These are phyloP conservation scores for Avicennia marina DNA, from an alignment of 257 asterid species.

Conservation along the genomic window DNA sequence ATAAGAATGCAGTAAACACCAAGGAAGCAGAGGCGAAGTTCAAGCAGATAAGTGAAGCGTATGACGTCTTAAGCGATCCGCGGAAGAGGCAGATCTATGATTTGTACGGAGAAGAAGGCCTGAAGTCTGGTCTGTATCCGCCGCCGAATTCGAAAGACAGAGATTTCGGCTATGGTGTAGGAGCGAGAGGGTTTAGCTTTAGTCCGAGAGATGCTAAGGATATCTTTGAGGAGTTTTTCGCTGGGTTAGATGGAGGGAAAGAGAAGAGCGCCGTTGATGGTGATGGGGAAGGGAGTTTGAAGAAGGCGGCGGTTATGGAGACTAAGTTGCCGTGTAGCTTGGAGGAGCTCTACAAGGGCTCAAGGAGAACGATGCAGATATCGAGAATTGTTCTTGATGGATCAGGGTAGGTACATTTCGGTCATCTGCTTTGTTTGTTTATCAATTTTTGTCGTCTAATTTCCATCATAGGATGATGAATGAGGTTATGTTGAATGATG, in stretches of 20 bases:
- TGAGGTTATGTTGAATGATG: not conserved
- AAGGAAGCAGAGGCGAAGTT: conserved; percentile 88
- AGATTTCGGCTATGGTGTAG: conserved; percentile 20
- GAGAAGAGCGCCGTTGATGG: conserved; percentile 26
- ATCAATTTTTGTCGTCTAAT: not conserved
- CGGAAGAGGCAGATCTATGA: conserved; percentile 97
- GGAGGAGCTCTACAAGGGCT: conserved; percentile 88
- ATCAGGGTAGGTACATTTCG: conserved; percentile 44
- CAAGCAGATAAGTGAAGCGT: conserved; percentile 94
- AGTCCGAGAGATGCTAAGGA: conserved; percentile 65
- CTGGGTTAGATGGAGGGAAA: conserved; percentile 38
- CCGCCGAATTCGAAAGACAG: conserved; percentile 32
- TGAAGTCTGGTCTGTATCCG: conserved; percentile 44
- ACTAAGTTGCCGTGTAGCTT: conserved; percentile 64
- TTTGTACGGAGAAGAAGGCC: conserved; percentile 72
- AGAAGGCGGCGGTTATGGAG: conserved; percentile 82
- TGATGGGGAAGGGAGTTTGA: conserved; percentile 32
- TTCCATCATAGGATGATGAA: not conserved
- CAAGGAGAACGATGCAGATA: conserved; percentile 83
- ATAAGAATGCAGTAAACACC: conserved; percentile 68
- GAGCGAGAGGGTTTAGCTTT: conserved; percentile 33
- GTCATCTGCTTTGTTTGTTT: conserved; percentile 9
- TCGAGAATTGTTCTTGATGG: conserved; percentile 78
- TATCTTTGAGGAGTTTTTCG: conserved; percentile 74
- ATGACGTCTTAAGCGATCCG: conserved; percentile 78